Evolutionary conservation across 2,329 filamentous ascomycete species (phyloP).

Genomic region (Calcarisporium arbuscula): DNA sequence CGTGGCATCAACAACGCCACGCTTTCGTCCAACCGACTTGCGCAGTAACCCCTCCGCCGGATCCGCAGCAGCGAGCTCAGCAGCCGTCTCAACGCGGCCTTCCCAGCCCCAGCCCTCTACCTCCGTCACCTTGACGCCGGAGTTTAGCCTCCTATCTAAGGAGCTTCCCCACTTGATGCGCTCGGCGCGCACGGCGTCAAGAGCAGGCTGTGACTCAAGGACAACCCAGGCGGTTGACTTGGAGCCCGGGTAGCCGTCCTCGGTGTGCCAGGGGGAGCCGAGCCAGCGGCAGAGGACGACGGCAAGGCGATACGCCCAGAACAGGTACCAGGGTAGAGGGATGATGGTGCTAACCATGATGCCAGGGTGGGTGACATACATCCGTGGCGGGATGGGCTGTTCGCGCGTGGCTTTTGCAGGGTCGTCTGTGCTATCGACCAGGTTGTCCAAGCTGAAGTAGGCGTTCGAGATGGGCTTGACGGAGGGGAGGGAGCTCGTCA

Average conservation of each 20-base stretch:
- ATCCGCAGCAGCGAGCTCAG: constrained; percentile 35
- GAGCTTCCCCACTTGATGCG: constrained; percentile 78
- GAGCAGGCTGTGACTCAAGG: constrained; percentile 56
- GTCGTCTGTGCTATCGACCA: constrained; percentile 8
- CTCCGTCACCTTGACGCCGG: constrained; percentile 68
- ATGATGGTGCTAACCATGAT: constrained; percentile 79
- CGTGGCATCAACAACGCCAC: constrained; percentile 52
- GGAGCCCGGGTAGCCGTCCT: constrained; percentile 71
- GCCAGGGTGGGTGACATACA: constrained; percentile 81
- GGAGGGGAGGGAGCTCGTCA: constrained; percentile 64
- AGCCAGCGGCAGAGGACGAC: constrained; percentile 69
- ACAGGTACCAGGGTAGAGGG: constrained; percentile 63
- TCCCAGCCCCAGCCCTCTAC: constrained; percentile 80
- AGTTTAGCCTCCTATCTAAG: constrained; percentile 50
- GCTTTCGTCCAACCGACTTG: constrained; percentile 52
- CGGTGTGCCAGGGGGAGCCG: constrained; percentile 83
- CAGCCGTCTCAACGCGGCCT: constrained; percentile 46
- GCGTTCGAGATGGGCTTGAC: constrained; percentile 48
- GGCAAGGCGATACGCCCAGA: constrained; percentile 59
- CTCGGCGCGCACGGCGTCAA: constrained; percentile 51
- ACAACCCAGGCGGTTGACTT: constrained; percentile 72
- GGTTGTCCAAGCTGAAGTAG: constrained; percentile 42
- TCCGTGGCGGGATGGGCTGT: constrained; percentile 42
- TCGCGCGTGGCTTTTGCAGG: constrained; percentile 12
- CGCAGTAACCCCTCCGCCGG: constrained; percentile 39